Evolutionary conservation across 352 stramenopile genomes (phyloP).

Genomic region (Phytophthora pinifolia): DNA sequence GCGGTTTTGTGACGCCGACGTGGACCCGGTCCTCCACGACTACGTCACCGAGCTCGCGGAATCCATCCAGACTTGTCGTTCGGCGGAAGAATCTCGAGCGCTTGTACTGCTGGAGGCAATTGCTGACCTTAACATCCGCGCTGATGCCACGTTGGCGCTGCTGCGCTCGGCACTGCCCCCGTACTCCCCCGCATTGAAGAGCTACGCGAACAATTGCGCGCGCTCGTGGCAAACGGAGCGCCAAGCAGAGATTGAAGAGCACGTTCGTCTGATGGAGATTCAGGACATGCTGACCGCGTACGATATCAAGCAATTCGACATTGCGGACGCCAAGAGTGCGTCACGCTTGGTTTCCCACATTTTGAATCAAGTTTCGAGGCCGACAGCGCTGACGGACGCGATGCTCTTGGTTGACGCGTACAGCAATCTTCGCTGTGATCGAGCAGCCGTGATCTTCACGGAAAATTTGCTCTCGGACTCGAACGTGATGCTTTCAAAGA

Average conservation of each 20-base stretch:
- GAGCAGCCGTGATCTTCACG: slow-evolving; percentile 54
- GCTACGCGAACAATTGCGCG: slow-evolving; percentile 35
- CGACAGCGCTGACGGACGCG: slow-evolving; percentile 54
- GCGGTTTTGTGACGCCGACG: slow-evolving; percentile 32
- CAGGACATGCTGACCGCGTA: slow-evolving; percentile 75
- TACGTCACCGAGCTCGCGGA: slow-evolving; percentile 50
- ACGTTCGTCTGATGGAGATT: slow-evolving; percentile 72
- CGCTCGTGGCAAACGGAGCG: slow-evolving; percentile 43
- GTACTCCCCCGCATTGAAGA: slow-evolving; percentile 55
- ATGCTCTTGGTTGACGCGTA: slow-evolving; percentile 67
- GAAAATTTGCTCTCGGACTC: slow-evolving; percentile 57
- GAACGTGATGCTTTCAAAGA: neutral
- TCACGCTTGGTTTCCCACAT: slow-evolving; percentile 60
- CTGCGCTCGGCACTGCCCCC: slow-evolving; percentile 49
- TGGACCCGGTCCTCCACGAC: slow-evolving; percentile 47
- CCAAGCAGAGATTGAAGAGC: slow-evolving; percentile 57
- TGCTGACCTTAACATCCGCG: slow-evolving; percentile 25
- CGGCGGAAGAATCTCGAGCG: slow-evolving; percentile 28
- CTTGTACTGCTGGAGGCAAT: slow-evolving; percentile 42
- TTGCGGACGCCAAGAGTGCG: slow-evolving; percentile 49
- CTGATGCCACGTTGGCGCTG: slow-evolving; percentile 34
- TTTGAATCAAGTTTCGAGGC: slow-evolving; percentile 44
- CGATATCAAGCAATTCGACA: slow-evolving; percentile 53
- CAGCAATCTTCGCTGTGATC: slow-evolving; percentile 48
- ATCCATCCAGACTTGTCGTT: slow-evolving; percentile 26